Base-by-base conservation (phyloP, 1,284 basidiomycete genomes). In the Rhizopogon parksii region DNA sequence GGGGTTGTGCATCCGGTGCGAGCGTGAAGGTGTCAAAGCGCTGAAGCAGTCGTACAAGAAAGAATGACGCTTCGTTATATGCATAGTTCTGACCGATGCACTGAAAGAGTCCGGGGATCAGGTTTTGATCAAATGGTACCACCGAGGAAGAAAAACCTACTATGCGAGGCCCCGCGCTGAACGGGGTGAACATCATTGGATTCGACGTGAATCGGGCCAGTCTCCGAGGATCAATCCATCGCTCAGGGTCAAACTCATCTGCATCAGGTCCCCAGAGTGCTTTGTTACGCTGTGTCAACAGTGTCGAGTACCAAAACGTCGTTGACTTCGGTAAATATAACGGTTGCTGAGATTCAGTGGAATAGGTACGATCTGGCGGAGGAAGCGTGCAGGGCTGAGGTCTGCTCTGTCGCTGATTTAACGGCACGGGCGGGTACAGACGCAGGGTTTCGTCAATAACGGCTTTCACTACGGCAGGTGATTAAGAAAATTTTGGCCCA, bases 51-150 rank as follows among this genome's bases (percentile, higher is more conserved):
- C 80, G 72, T 7, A 82, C 78, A 34, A 88, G 73, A 65, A 86
- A 80, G 60, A 78, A 88, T 2, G 82, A 79, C 40, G 81, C 78
- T 62, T 88, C 80, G 60, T 86, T 86, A 55, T 80, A 81, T 3
- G 85, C 85, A 54, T 85, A 85, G 56, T 85, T 81, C 61, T 86
- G 83, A 5, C 85, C 85, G 14, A 88, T 65, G 59, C 85, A 87
- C 83, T 85, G 14, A 57, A 56, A 27, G 37, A 51, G 51, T 30
- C 43, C 21, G 24, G 36, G 25, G 46, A 4, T 39, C 32, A 34
- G 12, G 34, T n/a, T 19, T 25, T 38, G 17, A 39, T 36, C 50
- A 49, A 34, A 39, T 9, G 6, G 34, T 21, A 12, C 19, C 17
- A 21, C 6, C 4, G 30, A 30, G 12, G 12, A 12, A 32, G 4